phyloP scores from a whole-genome alignment of 2,329 filamentous ascomycete genomes.

The Penicillium hesseltinei region DNA sequence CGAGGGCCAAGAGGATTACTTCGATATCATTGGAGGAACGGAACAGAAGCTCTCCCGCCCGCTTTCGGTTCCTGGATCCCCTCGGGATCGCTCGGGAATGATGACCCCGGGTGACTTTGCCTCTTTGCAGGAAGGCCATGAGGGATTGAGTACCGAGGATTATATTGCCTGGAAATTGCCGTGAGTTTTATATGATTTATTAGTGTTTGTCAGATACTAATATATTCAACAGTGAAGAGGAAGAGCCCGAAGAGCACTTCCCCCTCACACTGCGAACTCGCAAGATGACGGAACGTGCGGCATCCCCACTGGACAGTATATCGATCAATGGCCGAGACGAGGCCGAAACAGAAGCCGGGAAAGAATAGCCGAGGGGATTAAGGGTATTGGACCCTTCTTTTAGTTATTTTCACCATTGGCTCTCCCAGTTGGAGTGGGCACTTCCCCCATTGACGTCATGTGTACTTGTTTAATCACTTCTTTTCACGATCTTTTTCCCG shows the following conservation, averaged over 20 bases:
- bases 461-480: conserved; percentile 16
- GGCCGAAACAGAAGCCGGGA: conserved; percentile 1
- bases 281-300: conserved; percentile 37
- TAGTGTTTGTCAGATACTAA: conserved; percentile 1
- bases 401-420: neutral
- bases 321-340: conserved; percentile 28
- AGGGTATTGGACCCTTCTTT: conserved; percentile 2
- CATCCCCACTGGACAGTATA: conserved; percentile 39
- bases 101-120: conserved; percentile 99
- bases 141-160: conserved; percentile 92
- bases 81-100: conserved; percentile 87
- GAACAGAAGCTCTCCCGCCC: conserved; percentile 95
- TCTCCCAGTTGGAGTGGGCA: neutral
- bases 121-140: conserved; percentile 87
- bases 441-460: conserved; percentile 3
- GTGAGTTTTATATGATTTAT: conserved; percentile 59
- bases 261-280: conserved; percentile 63
- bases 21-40: conserved; percentile 85
- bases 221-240: conserved; percentile 68
- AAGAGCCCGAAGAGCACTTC: conserved; percentile 78
- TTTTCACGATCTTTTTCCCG: conserved; percentile 1
- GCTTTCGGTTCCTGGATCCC: conserved; percentile 89
- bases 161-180: conserved; percentile 98
- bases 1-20: conserved; percentile 70
- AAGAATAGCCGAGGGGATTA: neutral